These are phyloP conservation scores for Coprinopsis cinerea DNA, from an alignment of 768 basidiomycete species.

Conservation along the genomic window DNA sequence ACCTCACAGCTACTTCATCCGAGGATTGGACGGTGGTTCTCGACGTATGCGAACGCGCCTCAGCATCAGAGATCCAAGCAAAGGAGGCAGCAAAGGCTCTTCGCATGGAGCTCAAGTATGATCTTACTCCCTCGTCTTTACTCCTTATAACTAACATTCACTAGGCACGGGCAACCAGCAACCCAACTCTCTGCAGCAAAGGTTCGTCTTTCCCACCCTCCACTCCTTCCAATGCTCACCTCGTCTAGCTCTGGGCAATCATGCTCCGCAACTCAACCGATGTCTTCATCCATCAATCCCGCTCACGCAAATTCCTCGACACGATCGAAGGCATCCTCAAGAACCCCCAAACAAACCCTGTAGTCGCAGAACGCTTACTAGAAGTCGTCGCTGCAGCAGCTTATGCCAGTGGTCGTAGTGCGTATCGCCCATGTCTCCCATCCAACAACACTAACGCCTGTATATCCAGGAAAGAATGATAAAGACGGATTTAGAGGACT, in stretches of 20 bases:
- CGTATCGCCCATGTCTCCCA: constrained; percentile 16
- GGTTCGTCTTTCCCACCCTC: constrained; percentile 32
- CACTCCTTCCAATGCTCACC: constrained; percentile 3
- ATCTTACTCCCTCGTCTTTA: not conserved
- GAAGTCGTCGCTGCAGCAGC: constrained; percentile 82
- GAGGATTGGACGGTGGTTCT: constrained; percentile 81
- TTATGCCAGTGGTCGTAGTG: constrained; percentile 51
- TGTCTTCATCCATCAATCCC: constrained; percentile 62
- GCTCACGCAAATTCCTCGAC: constrained; percentile 73
- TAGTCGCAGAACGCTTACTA: constrained; percentile 73
- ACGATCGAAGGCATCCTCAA: constrained; percentile 69
- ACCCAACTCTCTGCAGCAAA: constrained; percentile 74
- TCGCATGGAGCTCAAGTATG: constrained; percentile 78
- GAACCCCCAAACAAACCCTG: constrained; percentile 62
- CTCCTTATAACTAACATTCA: constrained; percentile 9
- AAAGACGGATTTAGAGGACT: constrained; percentile 56
- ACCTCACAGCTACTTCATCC: constrained; percentile 68
- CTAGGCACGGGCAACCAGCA: constrained; percentile 67
- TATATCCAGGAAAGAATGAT: constrained; percentile 17
- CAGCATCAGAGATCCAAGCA: constrained; percentile 61
- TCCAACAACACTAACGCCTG: not conserved
- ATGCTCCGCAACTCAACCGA: constrained; percentile 80
- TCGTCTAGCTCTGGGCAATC: constrained; percentile 76
- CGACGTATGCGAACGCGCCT: constrained; percentile 83
- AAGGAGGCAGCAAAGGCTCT: constrained; percentile 83